Conservation (phyloP, 2,329 filamentous ascomycete genomes). For the Aspergillus sp. region DNA sequence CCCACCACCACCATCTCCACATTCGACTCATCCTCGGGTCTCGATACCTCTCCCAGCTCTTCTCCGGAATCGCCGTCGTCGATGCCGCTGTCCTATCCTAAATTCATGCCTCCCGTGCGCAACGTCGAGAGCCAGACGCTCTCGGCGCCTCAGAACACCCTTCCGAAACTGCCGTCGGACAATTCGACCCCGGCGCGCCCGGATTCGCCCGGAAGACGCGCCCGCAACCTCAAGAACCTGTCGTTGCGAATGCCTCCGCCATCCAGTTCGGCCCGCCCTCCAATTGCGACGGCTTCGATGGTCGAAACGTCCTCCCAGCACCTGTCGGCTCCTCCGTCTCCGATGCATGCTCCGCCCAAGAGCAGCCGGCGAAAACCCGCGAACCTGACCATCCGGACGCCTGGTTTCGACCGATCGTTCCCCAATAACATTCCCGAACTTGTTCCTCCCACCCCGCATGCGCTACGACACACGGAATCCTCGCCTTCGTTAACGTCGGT, state of each 20-base stretch:
- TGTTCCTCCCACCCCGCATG: constrained; percentile 59
- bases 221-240: constrained; percentile 63
- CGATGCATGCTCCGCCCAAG: constrained; percentile 57
- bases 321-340: constrained; percentile 55
- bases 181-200: constrained; percentile 40
- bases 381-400: constrained; percentile 60
- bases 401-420: constrained; percentile 50
- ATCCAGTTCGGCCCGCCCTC: constrained; percentile 41
- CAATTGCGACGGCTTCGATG: constrained; percentile 50
- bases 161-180: constrained; percentile 29
- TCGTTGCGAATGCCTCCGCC: constrained; percentile 60
- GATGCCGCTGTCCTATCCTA: constrained; percentile 56
- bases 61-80: constrained; percentile 87
- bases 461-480: constrained; percentile 61
- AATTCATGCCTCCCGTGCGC: constrained; percentile 33
- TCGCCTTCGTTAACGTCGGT: constrained; percentile 58
- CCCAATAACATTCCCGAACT: constrained; percentile 48
- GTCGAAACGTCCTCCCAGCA: constrained; percentile 39
- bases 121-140: constrained; percentile 28
- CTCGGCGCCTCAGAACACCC: constrained; percentile 20
- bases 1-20: constrained; percentile 93
- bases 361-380: constrained; percentile 57
- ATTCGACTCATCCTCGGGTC: constrained; percentile 84
- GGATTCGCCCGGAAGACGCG: constrained; percentile 39
- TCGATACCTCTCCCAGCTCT: constrained; percentile 86